Evolutionary conservation across 2,329 filamentous ascomycete species (phyloP).

Genomic region (Hypoxylon sp.): DNA sequence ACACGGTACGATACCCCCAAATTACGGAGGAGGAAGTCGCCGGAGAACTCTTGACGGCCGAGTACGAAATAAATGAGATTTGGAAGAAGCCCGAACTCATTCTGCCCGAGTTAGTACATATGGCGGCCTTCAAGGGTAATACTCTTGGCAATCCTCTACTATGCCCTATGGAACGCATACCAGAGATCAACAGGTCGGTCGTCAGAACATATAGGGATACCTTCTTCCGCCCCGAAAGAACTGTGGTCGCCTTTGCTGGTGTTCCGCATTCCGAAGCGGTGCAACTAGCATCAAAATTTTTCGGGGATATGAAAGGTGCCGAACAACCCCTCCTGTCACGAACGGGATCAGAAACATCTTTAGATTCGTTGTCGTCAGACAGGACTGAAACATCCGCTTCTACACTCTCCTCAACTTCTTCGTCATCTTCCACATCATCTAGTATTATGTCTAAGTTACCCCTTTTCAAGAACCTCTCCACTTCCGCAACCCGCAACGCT

Average conservation of each 20-base stretch:
- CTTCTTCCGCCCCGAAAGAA: slow-evolving; percentile 91
- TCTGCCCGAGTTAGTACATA: slow-evolving; percentile 93
- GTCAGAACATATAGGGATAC: slow-evolving; percentile 84
- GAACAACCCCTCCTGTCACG: slow-evolving; percentile 66
- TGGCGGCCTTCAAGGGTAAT: slow-evolving; percentile 95
- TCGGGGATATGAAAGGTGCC: slow-evolving; percentile 85
- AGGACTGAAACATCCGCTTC: slow-evolving; percentile 55
- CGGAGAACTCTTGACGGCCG: slow-evolving; percentile 89
- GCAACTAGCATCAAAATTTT: slow-evolving; percentile 83
- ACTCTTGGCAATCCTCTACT: slow-evolving; percentile 94
- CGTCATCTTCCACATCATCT: slow-evolving; percentile 62
- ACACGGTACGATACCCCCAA: slow-evolving; percentile 89
- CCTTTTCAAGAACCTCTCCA: slow-evolving; percentile 90
- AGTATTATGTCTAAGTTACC: slow-evolving; percentile 86
- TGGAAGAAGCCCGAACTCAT: slow-evolving; percentile 98
- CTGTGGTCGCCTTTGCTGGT: slow-evolving; percentile 95
- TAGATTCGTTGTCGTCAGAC: slow-evolving; percentile 58
- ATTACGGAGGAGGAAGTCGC: slow-evolving; percentile 90
- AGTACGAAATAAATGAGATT: slow-evolving; percentile 97
- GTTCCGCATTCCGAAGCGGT: slow-evolving; percentile 87
- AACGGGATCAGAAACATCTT: slow-evolving; percentile 72
- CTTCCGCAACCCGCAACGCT: slow-evolving; percentile 75
- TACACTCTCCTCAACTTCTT: slow-evolving; percentile 54
- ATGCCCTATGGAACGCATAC: slow-evolving; percentile 87
- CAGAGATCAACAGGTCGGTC: slow-evolving; percentile 78